Base-by-base conservation (phyloP, 2,329 filamentous ascomycete species). In the Paraphoma sp. region DNA sequence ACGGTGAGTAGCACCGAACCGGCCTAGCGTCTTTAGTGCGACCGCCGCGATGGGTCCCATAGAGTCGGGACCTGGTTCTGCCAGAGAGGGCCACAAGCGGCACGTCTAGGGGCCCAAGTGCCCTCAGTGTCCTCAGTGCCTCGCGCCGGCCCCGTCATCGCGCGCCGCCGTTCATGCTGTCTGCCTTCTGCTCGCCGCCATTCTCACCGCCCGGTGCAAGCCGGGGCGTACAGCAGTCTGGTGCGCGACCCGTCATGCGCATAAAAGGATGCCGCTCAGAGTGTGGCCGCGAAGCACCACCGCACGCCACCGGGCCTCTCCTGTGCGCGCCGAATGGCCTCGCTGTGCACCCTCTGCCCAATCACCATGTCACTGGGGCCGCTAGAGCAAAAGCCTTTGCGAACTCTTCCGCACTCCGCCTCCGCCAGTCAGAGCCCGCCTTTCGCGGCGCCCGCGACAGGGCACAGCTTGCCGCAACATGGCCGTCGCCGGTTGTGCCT, bases 1-100 rank as follows among this genome's bases (percentile, higher is more conserved):
- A 42, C 40, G 40, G 40, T 16, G 40, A 42, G 12, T 42, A n/a
- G 40, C 40, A 65, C 56, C 60, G 60, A 65, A 62, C 62, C 62
- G 53, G 61, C 62, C 51, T 57, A 48, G 52, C 53, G 56, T 48
- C 23, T 23, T 23, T 23, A 23, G 23, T 23, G 23, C 23, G 23
- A 23, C 23, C 23, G 23, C 23, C 23, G 23, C 23, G 23, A 23
- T 23, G 23, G 23, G 23, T 23, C 23, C 23, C 23, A 23, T 23
- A 23, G 23, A 23, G 23, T 23, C 23, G 23, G 23, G 23, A 23
- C 23, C 23, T 23, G 23, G 23, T 23, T 23, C 23, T 23, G 23
- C 23, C 23, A 23, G 23, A 23, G 23, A 23, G 23, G 23, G 23
- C 23, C 23, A 23, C 23, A 23, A 23, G 23, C 23, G 23, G 23